These are phyloP conservation scores for Trametes gibbosa DNA, from an alignment of 768 basidiomycete genomes.

Conservation along the genomic window DNA sequence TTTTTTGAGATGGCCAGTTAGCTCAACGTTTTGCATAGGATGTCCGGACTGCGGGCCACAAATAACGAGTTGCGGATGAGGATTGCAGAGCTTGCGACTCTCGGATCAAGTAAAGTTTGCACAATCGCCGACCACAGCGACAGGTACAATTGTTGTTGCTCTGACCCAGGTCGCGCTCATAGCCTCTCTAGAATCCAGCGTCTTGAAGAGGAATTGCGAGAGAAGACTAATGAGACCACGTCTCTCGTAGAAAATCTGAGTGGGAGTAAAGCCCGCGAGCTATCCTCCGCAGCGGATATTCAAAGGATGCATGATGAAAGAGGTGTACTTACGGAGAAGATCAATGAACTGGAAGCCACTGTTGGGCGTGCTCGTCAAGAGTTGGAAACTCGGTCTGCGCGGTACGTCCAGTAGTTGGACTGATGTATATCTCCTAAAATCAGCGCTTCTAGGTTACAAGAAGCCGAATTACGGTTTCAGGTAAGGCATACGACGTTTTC, in stretches of 20 bases:
- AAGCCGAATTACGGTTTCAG: constrained; percentile 19
- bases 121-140: background rate
- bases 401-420: constrained; percentile 7
- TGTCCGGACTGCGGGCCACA: background rate
- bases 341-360: background rate
- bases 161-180: background rate
- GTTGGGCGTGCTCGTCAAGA: constrained; percentile 5
- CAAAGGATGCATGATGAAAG: background rate
- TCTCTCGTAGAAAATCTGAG: background rate
- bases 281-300: background rate
- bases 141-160: background rate
- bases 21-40: background rate
- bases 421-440: background rate
- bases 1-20: background rate
- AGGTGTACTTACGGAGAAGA: background rate
- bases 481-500: background rate
- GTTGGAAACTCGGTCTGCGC: constrained; percentile 7
- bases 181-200: background rate
- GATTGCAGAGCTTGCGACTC: constrained; percentile 1
- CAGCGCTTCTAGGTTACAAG: constrained; percentile 11
- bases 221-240: background rate
- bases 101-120: background rate
- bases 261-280: constrained; percentile 11
- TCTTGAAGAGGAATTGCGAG: constrained; percentile 7
- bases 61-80: constrained; percentile 1